Conservation (phyloP, 257 asterid genomes). For the Capsicum baccatum region DNA sequence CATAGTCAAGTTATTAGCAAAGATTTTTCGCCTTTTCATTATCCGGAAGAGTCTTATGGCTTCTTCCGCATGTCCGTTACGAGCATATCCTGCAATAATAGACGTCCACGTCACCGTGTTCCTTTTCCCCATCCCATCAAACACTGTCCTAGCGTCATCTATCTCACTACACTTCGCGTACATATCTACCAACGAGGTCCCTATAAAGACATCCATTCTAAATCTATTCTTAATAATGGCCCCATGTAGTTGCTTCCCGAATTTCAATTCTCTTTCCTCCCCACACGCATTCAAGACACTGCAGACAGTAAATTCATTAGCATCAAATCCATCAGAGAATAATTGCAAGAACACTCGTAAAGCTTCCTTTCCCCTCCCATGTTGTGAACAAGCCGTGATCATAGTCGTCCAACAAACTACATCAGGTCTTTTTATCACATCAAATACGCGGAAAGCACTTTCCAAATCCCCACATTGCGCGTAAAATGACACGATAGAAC, state of each 20-base stretch:
- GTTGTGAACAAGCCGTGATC: slow-evolving; percentile 83
- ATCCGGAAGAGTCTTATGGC: slow-evolving; percentile 61
- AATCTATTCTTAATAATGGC: slow-evolving; percentile 63
- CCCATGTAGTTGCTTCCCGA: slow-evolving; percentile 76
- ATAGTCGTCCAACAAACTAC: slow-evolving; percentile 87
- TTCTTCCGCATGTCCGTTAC: slow-evolving; percentile 72
- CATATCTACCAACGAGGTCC: slow-evolving; percentile 79
- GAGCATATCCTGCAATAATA: slow-evolving; percentile 83
- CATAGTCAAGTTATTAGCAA: slow-evolving; percentile 65
- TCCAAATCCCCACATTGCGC: slow-evolving; percentile 69
- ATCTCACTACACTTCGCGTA: slow-evolving; percentile 78
- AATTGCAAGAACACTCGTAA: slow-evolving; percentile 56
- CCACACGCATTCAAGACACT: slow-evolving; percentile 82
- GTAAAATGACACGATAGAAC: slow-evolving; percentile 68
- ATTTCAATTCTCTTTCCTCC: slow-evolving; percentile 64
- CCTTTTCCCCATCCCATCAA: slow-evolving; percentile 69
- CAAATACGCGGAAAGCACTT: slow-evolving; percentile 61
- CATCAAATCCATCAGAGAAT: slow-evolving; percentile 67
- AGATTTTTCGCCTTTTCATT: slow-evolving; percentile 66
- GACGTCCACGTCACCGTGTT: slow-evolving; percentile 81
- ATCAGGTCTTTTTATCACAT: slow-evolving; percentile 59
- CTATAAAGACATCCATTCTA: slow-evolving; percentile 64
- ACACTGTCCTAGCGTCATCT: slow-evolving; percentile 56
- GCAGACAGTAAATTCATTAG: slow-evolving; percentile 78
- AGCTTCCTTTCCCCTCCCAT: slow-evolving; percentile 59